Base-by-base conservation (phyloP, 2,329 filamentous ascomycete species). In the Aspergillus amoenus region DNA sequence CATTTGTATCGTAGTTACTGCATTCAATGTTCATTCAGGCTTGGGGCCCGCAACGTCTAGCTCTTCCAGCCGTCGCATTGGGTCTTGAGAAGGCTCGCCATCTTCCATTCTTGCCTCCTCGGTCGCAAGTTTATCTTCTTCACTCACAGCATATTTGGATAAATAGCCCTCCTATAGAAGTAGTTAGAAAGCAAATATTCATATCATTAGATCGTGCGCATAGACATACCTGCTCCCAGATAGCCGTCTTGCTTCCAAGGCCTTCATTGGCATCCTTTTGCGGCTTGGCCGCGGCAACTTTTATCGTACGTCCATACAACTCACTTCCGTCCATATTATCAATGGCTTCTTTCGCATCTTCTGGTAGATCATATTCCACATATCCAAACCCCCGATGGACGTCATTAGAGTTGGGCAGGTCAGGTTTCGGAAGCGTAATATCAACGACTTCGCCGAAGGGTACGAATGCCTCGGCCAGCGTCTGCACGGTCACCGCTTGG, bases 321-420 rank as follows among this genome's bases (percentile, higher is more conserved):
- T 97, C 93, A 59, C 93, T 89, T 73, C 96, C 92, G 72, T 99
- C 91, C 93, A 99, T 97, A 72, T 99, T 99, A 81, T 97, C 92
- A 73, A 99, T 96, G 50, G 94, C 94, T 76, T 97, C 93, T 69
- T 88, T 88, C 27, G 93, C 93, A 76, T 99, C 94, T 56, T 88
- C 85, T 12, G 86, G 82, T 56, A 91, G 84, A 68, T 97, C 92
- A 70, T 90, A 99, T 71, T 99, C 94, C 50, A 99, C 90, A 72
- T 99, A 97, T 57, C 93, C 94, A 74, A 97, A 99, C 1, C 95
- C 94, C 52, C 93, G 84, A 73, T 99, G 94, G 30, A 86, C 79
- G 41, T 95, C 90, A 47, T 83, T 86, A 6, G 89, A 86, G 61
- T 90, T 92, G 63, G 89, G 88, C 61, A 87, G 81, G 70, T 96